A percentile compares a stretch with the other conserved stretches of the same genome.
Evolutionary conservation across 352 stramenopile genomes (phyloP).

Genomic region (Peronospora destructor): DNA sequence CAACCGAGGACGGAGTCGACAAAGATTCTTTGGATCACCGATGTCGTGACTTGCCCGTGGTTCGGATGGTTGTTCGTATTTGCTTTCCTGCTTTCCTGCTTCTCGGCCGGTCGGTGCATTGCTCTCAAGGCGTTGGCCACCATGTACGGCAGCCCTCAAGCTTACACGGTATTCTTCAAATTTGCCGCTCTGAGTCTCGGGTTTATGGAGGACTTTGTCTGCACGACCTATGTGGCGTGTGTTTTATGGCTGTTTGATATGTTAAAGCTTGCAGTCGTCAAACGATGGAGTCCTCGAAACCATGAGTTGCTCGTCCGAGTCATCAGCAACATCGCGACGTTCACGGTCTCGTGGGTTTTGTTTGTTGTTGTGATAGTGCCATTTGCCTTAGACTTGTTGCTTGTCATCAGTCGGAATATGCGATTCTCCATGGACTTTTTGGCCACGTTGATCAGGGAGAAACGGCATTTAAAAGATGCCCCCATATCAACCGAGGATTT

Average conservation of each 20-base stretch:
- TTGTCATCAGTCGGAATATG: constrained; percentile 30
- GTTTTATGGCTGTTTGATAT: constrained; percentile 26
- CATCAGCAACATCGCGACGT: constrained; percentile 9
- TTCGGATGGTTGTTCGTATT: constrained; percentile 29
- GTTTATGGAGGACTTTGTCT: constrained; percentile 29
- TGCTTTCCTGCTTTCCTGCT: constrained; percentile 18
- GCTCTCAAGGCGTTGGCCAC: constrained; percentile 16
- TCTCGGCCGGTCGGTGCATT: constrained; percentile 20
- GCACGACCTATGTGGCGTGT: constrained; percentile 22
- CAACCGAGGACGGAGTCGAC: not conserved
- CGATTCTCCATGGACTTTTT: constrained; percentile 36
- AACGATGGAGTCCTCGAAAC: constrained; percentile 1
- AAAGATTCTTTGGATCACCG: constrained; percentile 2
- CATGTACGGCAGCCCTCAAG: constrained; percentile 21
- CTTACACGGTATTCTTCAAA: constrained; percentile 20
- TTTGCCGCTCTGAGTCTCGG: constrained; percentile 15
- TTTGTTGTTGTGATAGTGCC: constrained; percentile 24
- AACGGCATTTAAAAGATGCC: constrained; percentile 28
- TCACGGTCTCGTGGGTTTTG: constrained; percentile 21
- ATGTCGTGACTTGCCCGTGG: constrained; percentile 14
- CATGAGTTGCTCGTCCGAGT: constrained; percentile 1
- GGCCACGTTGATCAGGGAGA: constrained; percentile 20
- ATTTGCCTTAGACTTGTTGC: constrained; percentile 31
- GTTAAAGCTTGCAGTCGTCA: constrained; percentile 1
- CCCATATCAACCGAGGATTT: constrained; percentile 31